A percentile compares a stretch with the other conserved stretches of the same genome.
Evolutionary conservation across 129 eudicot genomes (phyloP).

Genomic region (Solidago caesia): DNA sequence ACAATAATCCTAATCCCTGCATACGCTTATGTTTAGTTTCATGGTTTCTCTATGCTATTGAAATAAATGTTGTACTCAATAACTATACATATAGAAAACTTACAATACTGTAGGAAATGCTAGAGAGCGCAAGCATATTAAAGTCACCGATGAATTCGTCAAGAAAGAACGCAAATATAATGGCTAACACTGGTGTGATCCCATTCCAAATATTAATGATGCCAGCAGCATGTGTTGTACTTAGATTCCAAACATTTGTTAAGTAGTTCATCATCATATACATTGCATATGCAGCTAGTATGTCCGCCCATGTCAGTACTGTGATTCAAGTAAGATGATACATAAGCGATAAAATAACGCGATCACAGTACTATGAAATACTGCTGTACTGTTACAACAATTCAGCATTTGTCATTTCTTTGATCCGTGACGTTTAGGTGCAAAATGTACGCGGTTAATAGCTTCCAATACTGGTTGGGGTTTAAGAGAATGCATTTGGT

Average conservation of each 20-base stretch:
- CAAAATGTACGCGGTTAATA: too few relatives aligned
- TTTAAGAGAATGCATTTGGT: too few relatives aligned
- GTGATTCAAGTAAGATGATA: neutral
- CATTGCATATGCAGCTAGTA: conserved; percentile 47
- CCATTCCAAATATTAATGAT: conserved; percentile 59
- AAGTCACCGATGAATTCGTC: conserved; percentile 44
- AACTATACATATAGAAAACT: conserved; percentile 16
- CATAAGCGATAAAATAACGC: neutral
- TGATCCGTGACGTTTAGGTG: neutral
- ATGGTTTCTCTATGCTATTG: neutral
- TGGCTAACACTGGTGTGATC: conserved; percentile 24
- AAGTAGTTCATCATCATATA: conserved; percentile 54
- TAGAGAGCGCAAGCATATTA: conserved; percentile 54
- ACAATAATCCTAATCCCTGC: conserved; percentile 64
- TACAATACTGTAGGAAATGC: conserved; percentile 40
- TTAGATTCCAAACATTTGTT: conserved; percentile 59
- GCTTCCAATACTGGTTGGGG: too few relatives aligned
- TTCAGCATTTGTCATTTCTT: too few relatives aligned
- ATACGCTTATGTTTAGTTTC: neutral
- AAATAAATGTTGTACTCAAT: neutral
- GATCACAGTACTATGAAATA: neutral
- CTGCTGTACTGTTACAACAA: neutral
- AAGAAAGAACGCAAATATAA: conserved; percentile 35
- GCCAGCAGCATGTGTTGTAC: conserved; percentile 59
- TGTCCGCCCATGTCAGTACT: conserved; percentile 50